phyloP scores from a whole-genome alignment of 169 alveolate genomes.

The Babesia sp. region DNA sequence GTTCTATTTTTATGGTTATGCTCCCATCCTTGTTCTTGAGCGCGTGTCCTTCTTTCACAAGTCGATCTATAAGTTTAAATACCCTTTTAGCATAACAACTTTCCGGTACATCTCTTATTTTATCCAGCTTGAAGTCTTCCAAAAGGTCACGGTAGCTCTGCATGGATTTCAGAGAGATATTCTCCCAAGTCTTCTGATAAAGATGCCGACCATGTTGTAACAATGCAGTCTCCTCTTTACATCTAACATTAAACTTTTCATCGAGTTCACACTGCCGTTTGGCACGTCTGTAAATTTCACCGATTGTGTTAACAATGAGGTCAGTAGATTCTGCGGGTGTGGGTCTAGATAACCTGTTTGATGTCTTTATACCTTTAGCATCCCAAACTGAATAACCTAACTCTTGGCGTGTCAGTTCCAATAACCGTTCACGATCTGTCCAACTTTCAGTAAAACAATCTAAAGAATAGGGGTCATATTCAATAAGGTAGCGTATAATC shows the following conservation, averaged over 20 bases:
- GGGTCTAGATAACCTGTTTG: slow-evolving; percentile 22
- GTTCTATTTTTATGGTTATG: neutral
- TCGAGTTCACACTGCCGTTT: slow-evolving; percentile 9
- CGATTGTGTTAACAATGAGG: slow-evolving; percentile 32
- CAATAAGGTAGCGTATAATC: slow-evolving; percentile 58
- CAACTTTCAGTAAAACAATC: slow-evolving; percentile 19
- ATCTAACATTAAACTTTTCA: slow-evolving; percentile 14
- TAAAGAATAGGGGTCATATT: slow-evolving; percentile 58
- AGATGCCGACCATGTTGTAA: slow-evolving; percentile 33
- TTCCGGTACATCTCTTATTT: slow-evolving; percentile 51
- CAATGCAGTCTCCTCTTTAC: slow-evolving; percentile 37
- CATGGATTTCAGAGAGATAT: slow-evolving; percentile 8
- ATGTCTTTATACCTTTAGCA: neutral
- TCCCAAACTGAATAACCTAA: slow-evolving; percentile 12
- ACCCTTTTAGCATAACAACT: slow-evolving; percentile 47
- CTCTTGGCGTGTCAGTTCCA: neutral
- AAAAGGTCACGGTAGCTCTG: slow-evolving; percentile 24
- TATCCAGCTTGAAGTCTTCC: slow-evolving; percentile 23
- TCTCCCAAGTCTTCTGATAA: slow-evolving; percentile 36
- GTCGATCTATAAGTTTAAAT: slow-evolving; percentile 18
- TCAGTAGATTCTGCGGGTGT: neutral
- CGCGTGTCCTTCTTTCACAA: slow-evolving; percentile 34
- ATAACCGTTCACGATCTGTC: neutral
- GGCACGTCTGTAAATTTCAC: slow-evolving; percentile 39
- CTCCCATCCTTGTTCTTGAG: slow-evolving; percentile 12